A percentile compares a stretch with the other conserved stretches of the same genome.
phyloP scores from a whole-genome alignment of 2,329 filamentous ascomycete species.

The Macrophomina tecta region DNA sequence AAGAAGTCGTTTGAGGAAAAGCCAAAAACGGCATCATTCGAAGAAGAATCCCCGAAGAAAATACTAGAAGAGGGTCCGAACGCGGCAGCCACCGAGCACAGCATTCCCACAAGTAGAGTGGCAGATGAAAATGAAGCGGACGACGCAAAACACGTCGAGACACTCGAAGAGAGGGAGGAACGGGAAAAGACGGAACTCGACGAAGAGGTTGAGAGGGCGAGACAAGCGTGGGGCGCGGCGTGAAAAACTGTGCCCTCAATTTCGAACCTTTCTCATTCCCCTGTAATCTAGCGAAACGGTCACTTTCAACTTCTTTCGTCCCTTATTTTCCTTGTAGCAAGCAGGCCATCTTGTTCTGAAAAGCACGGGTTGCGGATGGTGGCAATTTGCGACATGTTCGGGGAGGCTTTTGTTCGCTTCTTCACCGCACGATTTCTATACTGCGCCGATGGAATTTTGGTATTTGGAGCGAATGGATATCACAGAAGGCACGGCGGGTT shows the following conservation, averaged over 20 bases:
- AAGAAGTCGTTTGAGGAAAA: not conserved
- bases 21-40: not conserved
- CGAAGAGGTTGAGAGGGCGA: slow-evolving; percentile 15
- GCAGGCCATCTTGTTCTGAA: not conserved
- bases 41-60: not conserved
- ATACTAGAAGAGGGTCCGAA: not conserved
- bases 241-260: not conserved
- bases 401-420: not conserved
- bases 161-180: not conserved
- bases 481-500: not conserved
- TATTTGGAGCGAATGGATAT: not conserved
- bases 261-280: not conserved
- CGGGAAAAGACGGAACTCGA: slow-evolving; percentile 15
- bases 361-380: not conserved
- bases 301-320: not conserved
- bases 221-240: not conserved
- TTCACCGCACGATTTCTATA: not conserved
- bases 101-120: not conserved
- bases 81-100: not conserved
- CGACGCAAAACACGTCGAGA: not conserved
- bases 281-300: not conserved
- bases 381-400: not conserved
- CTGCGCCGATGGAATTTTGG: not conserved
- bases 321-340: not conserved
- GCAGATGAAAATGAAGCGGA: not conserved